These are phyloP conservation scores for Microcos paniculata DNA, from an alignment of 345 rosid species.

Conservation along the genomic window DNA sequence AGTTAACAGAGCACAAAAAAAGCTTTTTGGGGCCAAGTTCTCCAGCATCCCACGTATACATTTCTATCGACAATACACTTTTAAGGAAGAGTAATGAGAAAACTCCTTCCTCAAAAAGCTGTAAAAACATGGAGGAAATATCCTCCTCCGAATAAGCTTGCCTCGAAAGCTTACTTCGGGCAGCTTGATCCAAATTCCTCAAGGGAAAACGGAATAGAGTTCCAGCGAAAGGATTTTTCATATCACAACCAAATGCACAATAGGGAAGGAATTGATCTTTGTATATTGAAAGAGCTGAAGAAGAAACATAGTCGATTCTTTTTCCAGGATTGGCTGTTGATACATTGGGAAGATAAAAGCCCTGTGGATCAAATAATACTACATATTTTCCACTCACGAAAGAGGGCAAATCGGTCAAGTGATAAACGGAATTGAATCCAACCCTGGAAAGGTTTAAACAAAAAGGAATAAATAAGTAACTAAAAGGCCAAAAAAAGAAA, in stretches of 20 bases:
- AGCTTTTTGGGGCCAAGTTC: slow-evolving; percentile 68
- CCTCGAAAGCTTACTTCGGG: slow-evolving; percentile 76
- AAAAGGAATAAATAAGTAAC: slow-evolving; percentile 17
- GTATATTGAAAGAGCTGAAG: slow-evolving; percentile 67
- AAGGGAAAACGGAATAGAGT: slow-evolving; percentile 91
- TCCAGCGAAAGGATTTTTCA: slow-evolving; percentile 66
- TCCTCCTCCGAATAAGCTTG: slow-evolving; percentile 71
- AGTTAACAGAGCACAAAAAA: slow-evolving; percentile 55
- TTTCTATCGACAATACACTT: slow-evolving; percentile 67
- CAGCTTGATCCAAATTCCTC: slow-evolving; percentile 79
- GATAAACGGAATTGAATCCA: slow-evolving; percentile 96
- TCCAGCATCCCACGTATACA: slow-evolving; percentile 77
- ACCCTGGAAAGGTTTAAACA: slow-evolving; percentile 44
- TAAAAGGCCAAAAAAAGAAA: not conserved
- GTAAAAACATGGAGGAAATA: slow-evolving; percentile 63
- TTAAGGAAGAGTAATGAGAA: slow-evolving; percentile 80
- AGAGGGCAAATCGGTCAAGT: slow-evolving; percentile 91
- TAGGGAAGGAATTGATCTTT: slow-evolving; percentile 85
- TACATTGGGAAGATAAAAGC: slow-evolving; percentile 76
- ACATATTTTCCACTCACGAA: slow-evolving; percentile 87
- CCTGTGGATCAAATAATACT: slow-evolving; percentile 91
- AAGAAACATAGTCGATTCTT: slow-evolving; percentile 74
- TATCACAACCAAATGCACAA: slow-evolving; percentile 88
- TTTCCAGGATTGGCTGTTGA: slow-evolving; percentile 93
- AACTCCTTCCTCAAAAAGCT: slow-evolving; percentile 79